A percentile compares a stretch with the other conserved stretches of the same genome.
Evolutionary conservation across 768 basidiomycete species (phyloP).

Genomic region (Scleroderma citrinum): DNA sequence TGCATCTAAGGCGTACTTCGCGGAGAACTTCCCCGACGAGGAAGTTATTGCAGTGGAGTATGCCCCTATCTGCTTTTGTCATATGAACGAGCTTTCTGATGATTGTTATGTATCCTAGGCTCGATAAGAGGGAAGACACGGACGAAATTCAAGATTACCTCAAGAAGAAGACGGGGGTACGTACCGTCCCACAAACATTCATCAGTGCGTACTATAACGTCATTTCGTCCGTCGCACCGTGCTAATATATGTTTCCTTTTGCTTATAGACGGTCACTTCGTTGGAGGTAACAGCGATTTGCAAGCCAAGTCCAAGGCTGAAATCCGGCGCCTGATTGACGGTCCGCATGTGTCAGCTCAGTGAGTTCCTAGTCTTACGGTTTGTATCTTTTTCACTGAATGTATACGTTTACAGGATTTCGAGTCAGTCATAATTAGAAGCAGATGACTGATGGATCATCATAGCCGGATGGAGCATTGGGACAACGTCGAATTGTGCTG

Average conservation of each 20-base stretch:
- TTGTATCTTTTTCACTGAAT: background rate
- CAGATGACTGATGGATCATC: too few relatives aligned
- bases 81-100: background rate
- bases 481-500: background rate
- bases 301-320: slow-evolving; percentile 33
- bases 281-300: slow-evolving; percentile 25
- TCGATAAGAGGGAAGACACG: slow-evolving; percentile 57
- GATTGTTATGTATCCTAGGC: slow-evolving; percentile 28
- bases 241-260: background rate
- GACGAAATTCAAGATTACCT: slow-evolving; percentile 46
- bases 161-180: background rate
- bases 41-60: slow-evolving; percentile 43
- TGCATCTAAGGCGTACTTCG: slow-evolving; percentile 43
- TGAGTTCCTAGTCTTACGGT: background rate
- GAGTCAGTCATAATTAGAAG: background rate
- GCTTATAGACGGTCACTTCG: slow-evolving; percentile 12
- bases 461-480: background rate
- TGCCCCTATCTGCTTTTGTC: slow-evolving; percentile 12
- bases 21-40: slow-evolving; percentile 32
- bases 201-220: background rate
- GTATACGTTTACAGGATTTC: background rate
- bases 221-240: background rate
- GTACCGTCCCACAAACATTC: background rate
- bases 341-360: background rate
- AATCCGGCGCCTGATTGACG: background rate